Conservation (phyloP, 108 stramenopile species). For the Skeletonema marinoi region DNA sequence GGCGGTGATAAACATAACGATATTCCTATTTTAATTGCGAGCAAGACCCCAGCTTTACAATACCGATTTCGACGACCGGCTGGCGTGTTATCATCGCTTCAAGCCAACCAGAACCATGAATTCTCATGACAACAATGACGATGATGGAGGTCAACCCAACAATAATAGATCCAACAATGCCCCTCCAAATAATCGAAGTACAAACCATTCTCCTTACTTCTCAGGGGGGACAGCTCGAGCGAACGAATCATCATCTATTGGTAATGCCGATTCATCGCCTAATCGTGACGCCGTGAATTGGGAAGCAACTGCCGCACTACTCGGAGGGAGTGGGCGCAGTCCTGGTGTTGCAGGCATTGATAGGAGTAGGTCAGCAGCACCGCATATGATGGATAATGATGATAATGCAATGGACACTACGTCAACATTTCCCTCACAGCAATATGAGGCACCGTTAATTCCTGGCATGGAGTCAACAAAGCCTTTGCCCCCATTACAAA, state of each 20-base stretch:
- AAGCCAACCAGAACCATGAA: neutral
- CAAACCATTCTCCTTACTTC: neutral
- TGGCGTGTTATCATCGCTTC: neutral
- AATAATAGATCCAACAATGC: neutral
- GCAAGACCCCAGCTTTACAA: neutral
- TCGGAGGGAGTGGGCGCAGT: conserved; percentile 1
- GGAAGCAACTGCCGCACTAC: neutral
- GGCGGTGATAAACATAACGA: neutral
- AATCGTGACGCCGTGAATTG: neutral
- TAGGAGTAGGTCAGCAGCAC: neutral
- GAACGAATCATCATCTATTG: neutral
- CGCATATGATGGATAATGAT: neutral
- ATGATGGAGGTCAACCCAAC: neutral
- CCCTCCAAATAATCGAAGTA: neutral
- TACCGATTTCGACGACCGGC: neutral
- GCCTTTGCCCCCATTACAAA: neutral
- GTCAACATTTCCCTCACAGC: neutral
- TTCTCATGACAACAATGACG: neutral
- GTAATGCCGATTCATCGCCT: neutral
- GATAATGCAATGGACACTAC: neutral
- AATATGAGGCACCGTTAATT: neutral
- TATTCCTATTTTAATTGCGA: neutral
- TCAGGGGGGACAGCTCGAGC: neutral
- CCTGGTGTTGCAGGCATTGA: neutral
- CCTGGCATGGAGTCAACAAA: neutral